phyloP scores from a whole-genome alignment of 2,329 filamentous ascomycete species.

The Botryotinia calthae region DNA sequence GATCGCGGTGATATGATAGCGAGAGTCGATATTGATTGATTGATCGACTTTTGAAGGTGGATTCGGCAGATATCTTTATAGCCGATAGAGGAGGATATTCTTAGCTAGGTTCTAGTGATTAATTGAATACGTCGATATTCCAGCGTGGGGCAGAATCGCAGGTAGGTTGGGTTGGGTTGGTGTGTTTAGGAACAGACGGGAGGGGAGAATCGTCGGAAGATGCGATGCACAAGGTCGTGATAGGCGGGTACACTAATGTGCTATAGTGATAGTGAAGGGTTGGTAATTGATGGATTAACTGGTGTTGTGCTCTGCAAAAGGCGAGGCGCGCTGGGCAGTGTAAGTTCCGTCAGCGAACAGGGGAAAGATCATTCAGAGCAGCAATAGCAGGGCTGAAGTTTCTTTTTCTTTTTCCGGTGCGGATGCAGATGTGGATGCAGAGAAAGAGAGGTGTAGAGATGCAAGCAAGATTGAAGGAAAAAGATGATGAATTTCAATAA shows the following conservation, averaged over 20 bases:
- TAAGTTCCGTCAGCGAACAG: constrained; percentile 1
- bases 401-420: neutral
- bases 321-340: constrained; percentile 3
- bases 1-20: neutral
- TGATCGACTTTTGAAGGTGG: constrained; percentile 8
- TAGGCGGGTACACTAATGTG: neutral
- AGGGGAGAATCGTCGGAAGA: constrained; percentile 12
- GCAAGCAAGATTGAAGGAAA: neutral
- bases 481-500: neutral
- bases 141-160: constrained; percentile 2
- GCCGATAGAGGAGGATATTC: neutral
- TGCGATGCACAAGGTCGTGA: constrained; percentile 8
- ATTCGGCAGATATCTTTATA: constrained; percentile 19
- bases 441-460: neutral
- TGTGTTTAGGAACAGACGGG: neutral
- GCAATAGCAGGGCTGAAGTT: constrained; percentile 18
- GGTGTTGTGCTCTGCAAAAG: neutral
- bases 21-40: neutral
- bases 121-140: neutral
- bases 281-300: neutral
- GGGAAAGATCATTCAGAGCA: constrained; percentile 4
- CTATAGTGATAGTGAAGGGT: neutral
- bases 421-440: neutral
- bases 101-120: neutral
- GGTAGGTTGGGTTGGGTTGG: neutral